A percentile compares a stretch with the other conserved stretches of the same genome.
phyloP scores from a whole-genome alignment of 495 filamentous ascomycete species.

The Sporormia fimetaria region DNA sequence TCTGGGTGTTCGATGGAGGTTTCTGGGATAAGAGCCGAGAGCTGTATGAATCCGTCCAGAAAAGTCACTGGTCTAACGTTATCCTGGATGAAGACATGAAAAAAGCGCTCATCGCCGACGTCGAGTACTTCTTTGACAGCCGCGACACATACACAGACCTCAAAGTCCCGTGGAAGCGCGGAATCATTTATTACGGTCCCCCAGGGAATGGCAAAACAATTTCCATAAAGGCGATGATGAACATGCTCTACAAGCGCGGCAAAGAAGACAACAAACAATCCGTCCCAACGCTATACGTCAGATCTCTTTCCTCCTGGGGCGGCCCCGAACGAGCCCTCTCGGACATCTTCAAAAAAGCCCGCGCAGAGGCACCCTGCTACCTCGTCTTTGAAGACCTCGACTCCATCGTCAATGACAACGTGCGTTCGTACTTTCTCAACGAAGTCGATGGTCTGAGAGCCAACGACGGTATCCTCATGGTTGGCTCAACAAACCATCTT shows the following conservation, averaged over 20 bases:
- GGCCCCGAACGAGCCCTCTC: constrained; percentile 31
- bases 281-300: constrained; percentile 34
- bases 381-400: constrained; percentile 37
- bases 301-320: constrained; percentile 23
- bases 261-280: constrained; percentile 16
- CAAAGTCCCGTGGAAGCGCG: constrained; percentile 53
- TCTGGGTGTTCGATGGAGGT: constrained; percentile 53
- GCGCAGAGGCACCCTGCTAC: constrained; percentile 33
- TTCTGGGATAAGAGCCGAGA: constrained; percentile 49
- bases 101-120: constrained; percentile 45
- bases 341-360: constrained; percentile 32
- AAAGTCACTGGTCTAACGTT: constrained; percentile 50
- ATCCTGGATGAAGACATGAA: constrained; percentile 56
- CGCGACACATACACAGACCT: constrained; percentile 44
- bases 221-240: constrained; percentile 36
- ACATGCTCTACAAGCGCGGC: constrained; percentile 28
- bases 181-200: constrained; percentile 48
- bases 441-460: constrained; percentile 33
- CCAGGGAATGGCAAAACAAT: constrained; percentile 39
- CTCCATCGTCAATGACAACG: constrained; percentile 30
- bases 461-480: constrained; percentile 37
- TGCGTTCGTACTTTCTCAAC: constrained; percentile 35
- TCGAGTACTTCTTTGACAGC: constrained; percentile 48
- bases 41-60: constrained; percentile 46
- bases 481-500: constrained; percentile 35